phyloP scores from a whole-genome alignment of 2,329 filamentous ascomycete species.

The Sordariomycetes sp. region DNA sequence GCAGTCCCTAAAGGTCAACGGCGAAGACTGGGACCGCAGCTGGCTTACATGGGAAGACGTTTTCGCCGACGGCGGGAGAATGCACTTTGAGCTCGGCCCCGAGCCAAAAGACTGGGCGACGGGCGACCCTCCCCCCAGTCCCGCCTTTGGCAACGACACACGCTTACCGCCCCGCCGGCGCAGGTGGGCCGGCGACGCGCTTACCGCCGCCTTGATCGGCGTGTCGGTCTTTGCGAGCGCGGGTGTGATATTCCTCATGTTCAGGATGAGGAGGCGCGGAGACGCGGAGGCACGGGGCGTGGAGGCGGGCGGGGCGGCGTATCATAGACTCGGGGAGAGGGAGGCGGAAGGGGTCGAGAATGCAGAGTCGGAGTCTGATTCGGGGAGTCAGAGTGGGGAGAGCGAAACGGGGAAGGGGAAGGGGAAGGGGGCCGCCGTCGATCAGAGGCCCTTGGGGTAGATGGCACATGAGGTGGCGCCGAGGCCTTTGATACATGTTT shows the following conservation, averaged over 20 bases:
- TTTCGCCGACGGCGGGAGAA: constrained; percentile 46
- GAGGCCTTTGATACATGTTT: not conserved
- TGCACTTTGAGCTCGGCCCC: constrained; percentile 51
- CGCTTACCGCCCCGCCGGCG: not conserved
- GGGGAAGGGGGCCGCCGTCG: not conserved
- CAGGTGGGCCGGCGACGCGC: not conserved
- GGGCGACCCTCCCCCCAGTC: constrained; percentile 47
- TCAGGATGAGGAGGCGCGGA: not conserved
- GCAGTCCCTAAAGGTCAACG: constrained; percentile 54
- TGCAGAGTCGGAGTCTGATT: constrained; percentile 1
- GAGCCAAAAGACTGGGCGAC: constrained; percentile 41
- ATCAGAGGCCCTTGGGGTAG: not conserved
- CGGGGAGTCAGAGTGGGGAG: not conserved
- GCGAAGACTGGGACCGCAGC: constrained; percentile 43
- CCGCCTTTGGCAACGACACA: constrained; percentile 11
- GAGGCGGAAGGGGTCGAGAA: not conserved
- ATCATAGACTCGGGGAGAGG: not conserved
- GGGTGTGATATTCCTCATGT: not conserved
- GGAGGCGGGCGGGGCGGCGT: not conserved
- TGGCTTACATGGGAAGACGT: constrained; percentile 57
- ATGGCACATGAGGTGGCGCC: not conserved
- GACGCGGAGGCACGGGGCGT: not conserved
- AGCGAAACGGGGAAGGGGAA: not conserved
- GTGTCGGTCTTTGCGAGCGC: not conserved
- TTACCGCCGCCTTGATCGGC: not conserved